These are phyloP conservation scores for Bocquillonia castaneifolia DNA, from an alignment of 441 rosid genomes.

Conservation along the genomic window DNA sequence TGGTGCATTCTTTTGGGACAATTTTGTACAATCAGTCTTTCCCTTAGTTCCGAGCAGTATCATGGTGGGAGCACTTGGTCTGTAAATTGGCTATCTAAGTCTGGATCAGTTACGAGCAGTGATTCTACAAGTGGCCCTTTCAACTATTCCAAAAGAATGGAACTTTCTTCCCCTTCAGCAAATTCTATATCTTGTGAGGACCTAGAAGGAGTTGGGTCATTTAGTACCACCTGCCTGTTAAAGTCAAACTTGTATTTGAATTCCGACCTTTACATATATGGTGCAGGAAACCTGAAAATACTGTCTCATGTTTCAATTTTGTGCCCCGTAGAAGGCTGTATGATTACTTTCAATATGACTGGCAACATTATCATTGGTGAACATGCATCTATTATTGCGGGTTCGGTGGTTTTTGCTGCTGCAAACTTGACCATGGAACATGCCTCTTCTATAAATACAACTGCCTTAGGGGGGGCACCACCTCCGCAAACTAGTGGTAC, in stretches of 20 bases:
- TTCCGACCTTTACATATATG: slow-evolving; percentile 59
- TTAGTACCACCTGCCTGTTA: slow-evolving; percentile 78
- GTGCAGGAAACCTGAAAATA: slow-evolving; percentile 74
- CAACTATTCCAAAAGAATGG: slow-evolving; percentile 22
- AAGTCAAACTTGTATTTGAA: slow-evolving; percentile 60
- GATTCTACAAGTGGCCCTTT: slow-evolving; percentile 28
- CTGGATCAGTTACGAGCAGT: slow-evolving; percentile 29
- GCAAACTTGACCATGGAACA: slow-evolving; percentile 59
- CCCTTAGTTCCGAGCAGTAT: slow-evolving; percentile 35
- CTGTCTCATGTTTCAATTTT: slow-evolving; percentile 63
- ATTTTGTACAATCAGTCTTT: slow-evolving; percentile 29
- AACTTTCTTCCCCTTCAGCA: slow-evolving; percentile 18
- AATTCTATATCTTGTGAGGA: slow-evolving; percentile 57
- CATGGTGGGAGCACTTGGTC: slow-evolving; percentile 24
- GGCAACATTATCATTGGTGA: slow-evolving; percentile 75
- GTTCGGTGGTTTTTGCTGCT: slow-evolving; percentile 63
- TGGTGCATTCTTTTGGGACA: slow-evolving; percentile 47
- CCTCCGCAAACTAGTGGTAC: slow-evolving; percentile 99
- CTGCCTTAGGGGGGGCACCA: slow-evolving; percentile 77
- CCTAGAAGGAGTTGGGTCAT: slow-evolving; percentile 82
- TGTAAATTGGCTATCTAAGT: slow-evolving; percentile 24
- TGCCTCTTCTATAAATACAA: slow-evolving; percentile 63
- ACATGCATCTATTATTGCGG: slow-evolving; percentile 57
- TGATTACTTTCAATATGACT: slow-evolving; percentile 59
- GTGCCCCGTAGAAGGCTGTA: slow-evolving; percentile 71